phyloP scores from a whole-genome alignment of 2,329 filamentous ascomycete species.

The Pestalotiopsis sp. region DNA sequence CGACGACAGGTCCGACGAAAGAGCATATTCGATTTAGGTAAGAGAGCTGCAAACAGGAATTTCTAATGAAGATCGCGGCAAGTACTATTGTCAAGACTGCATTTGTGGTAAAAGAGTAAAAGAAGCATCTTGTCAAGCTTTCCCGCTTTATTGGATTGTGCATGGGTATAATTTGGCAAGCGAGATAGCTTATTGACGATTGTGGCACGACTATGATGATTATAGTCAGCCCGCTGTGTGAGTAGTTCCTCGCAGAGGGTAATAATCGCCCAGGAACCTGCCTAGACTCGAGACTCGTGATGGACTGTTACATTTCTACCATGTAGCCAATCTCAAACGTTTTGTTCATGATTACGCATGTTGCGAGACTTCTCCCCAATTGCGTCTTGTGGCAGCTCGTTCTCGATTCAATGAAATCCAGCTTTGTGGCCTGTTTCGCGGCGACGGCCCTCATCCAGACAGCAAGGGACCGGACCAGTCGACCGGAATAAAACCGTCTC shows the following conservation, averaged over 20 bases:
- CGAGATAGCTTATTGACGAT: not conserved
- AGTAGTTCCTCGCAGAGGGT: not conserved
- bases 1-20: not conserved
- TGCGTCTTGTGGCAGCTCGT: not conserved
- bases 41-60: not conserved
- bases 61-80: not conserved
- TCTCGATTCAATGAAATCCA: not conserved
- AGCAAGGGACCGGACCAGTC: not conserved
- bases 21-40: not conserved
- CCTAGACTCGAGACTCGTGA: not conserved
- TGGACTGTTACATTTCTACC: not conserved
- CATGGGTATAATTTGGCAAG: slow-evolving; percentile 2
- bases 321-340: not conserved
- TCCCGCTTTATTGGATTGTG: not conserved
- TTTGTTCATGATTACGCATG: not conserved
- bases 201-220: not conserved
- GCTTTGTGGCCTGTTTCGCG: not conserved
- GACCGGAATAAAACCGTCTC: not conserved
- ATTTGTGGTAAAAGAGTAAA: not conserved
- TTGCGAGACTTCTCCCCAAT: not conserved
- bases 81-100: not conserved
- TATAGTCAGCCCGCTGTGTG: not conserved
- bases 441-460: not conserved
- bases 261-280: not conserved
- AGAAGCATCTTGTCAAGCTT: slow-evolving; percentile 7